Conservation (phyloP, 352 stramenopile genomes). For the Pythium myriotylum region DNA sequence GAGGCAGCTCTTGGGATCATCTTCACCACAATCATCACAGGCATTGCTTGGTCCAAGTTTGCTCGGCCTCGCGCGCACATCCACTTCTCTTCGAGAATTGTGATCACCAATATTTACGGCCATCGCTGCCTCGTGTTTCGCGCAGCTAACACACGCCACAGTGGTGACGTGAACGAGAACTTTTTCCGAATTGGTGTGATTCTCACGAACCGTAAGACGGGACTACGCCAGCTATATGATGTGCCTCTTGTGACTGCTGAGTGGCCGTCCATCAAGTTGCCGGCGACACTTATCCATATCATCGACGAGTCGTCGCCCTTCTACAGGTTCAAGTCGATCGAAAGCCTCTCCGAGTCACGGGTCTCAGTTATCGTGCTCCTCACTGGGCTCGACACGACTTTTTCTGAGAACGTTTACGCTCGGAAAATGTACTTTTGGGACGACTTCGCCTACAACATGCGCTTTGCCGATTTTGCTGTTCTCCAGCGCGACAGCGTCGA, state of each 20-base stretch:
- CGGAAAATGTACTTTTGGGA: slow-evolving; percentile 90
- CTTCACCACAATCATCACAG: slow-evolving; percentile 80
- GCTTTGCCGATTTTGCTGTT: slow-evolving; percentile 77
- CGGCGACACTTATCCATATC: slow-evolving; percentile 81
- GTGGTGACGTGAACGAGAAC: slow-evolving; percentile 79
- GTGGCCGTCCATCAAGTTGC: slow-evolving; percentile 84
- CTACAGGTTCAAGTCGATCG: slow-evolving; percentile 70
- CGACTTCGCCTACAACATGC: slow-evolving; percentile 81
- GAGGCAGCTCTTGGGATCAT: slow-evolving; percentile 81
- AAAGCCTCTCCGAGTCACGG: slow-evolving; percentile 71
- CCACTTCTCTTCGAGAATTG: slow-evolving; percentile 75
- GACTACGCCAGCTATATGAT: slow-evolving; percentile 80
- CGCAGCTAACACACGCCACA: slow-evolving; percentile 78
- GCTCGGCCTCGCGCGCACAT: slow-evolving; percentile 77
- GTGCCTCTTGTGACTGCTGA: slow-evolving; percentile 77
- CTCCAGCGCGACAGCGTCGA: slow-evolving; percentile 65
- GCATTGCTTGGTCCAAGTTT: slow-evolving; percentile 88
- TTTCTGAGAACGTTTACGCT: slow-evolving; percentile 85
- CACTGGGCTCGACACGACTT: slow-evolving; percentile 84
- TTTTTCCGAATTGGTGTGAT: slow-evolving; percentile 86
- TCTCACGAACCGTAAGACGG: slow-evolving; percentile 81
- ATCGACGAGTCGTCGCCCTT: slow-evolving; percentile 82
- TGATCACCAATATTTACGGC: slow-evolving; percentile 70
- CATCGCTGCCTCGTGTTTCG: slow-evolving; percentile 82
- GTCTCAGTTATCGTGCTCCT: slow-evolving; percentile 79